Evolutionary conservation across 768 basidiomycete species (phyloP), one percentile per base, ranked within the genome.

Genomic region (Astraeus odoratus): DNA sequence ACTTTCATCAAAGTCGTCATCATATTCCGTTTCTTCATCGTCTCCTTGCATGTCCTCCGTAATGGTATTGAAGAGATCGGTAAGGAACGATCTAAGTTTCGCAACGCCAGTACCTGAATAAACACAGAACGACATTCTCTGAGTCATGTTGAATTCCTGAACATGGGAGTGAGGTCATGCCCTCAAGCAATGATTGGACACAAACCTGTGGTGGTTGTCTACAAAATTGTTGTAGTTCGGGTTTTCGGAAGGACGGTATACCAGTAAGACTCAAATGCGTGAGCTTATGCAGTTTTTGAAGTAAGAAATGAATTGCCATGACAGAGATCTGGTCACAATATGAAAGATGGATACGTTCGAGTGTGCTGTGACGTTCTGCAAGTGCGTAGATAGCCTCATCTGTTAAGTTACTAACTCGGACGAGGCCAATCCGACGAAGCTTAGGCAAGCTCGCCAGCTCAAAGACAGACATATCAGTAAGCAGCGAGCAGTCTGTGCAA

Each of bases 261-360:
- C 94, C 96, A n/a, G 96, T 97, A 50, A 99, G 67, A 64, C 92
- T 95, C 38, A 99, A 75, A 68, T 99, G 96, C 1, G 91, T 96
- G 24, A 99, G 71, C 54, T 88, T 87, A 58, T 81, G 81, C n/a
- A 98, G 74, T 57, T 85, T 83, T 58, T 86, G 82, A 34, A 99
- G 76, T 36, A 99, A 75, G 63, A 85, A 90, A 57, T 94, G 86
- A 39, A 98, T 79, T 15, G 93, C 93, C 69, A 83, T 77, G 54
- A 97, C 88, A 5, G 87, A 81, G 45, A 99, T 86, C 57, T 94
- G 88, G 61, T 96, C 91, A 64, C 96, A 99, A 60, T 98, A 97
- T 2, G 92, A 96, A 39, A 99, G 72, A 66, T 99, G 96, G 18
- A 99, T 91, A 31, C 96, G 84, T 61, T 99, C 96, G 19, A 98